Evolutionary conservation across 2,329 filamentous ascomycete genomes (phyloP), one percentile per base, ranked within the genome.

Genomic region (Hypoxylon sp.): DNA sequence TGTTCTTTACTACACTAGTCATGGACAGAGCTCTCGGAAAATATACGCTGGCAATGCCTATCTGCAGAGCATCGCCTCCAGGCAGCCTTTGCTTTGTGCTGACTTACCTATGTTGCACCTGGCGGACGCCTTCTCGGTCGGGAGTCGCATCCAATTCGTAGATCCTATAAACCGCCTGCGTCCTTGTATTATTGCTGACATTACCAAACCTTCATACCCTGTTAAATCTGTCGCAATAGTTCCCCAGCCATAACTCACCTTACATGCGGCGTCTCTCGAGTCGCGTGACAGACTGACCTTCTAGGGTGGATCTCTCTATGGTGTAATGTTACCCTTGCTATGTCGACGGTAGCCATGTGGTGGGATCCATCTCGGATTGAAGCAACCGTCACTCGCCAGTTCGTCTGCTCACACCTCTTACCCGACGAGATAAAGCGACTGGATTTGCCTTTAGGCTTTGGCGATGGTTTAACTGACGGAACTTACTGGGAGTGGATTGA

Each of bases 401-500:
- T 90, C 76, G 88, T 94, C 69, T 85, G 86, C 56, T 88, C 88
- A 44, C 87, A 91, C 65, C 83, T 94, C 46, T 83, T 87, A 53
- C 86, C 88, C 44, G 85, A 89, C 68, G 90, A 92, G 78, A 84
- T 89, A 71, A 83, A 86, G 61, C 87, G 87, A 60, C 81, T 95
- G 51, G 86, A 91, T 74, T 82, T 83, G 44, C 88, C 88, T 7
- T 82, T 93, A 51, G 87, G 84, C 11, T 93, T 93, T 77, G 91
- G 91, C 31, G 89, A 90, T 73, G 88, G 88, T 61, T 79, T 88
- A 63, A 93, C 91, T 3, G 89, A 93, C 77, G 88, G 90, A 69
- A 93, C 91, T 0, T 94, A 94, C 77, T 90, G 91, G 83, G 91
- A 94, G 76, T 93, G 91, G 90, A 93, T 94, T 64, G 81, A 91